Conservation (phyloP, 176 grass and related monocot genomes). For the Thalia dealbata region DNA sequence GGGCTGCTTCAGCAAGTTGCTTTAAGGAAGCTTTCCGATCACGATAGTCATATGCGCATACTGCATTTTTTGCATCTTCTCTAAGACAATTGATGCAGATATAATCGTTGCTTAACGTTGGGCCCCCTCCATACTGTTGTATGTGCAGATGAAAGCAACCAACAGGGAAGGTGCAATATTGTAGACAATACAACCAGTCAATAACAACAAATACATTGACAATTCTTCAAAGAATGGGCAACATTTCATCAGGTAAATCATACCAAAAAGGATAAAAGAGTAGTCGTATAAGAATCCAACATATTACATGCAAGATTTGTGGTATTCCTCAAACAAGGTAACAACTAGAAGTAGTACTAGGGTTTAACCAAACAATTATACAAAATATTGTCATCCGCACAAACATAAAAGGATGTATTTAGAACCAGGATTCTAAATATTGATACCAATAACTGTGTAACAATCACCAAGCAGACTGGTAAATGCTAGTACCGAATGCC, state of each 20-base stretch:
- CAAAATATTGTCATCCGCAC: too few relatives aligned
- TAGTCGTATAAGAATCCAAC: not conserved
- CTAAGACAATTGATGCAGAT: constrained; percentile 68
- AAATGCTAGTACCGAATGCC: too few relatives aligned
- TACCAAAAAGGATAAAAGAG: not conserved
- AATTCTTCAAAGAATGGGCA: not conserved
- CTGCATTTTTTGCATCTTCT: constrained; percentile 67
- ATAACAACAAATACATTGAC: not conserved
- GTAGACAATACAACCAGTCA: not conserved
- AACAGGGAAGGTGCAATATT: not conserved
- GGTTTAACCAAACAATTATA: too few relatives aligned
- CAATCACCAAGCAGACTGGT: too few relatives aligned
- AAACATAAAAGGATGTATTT: too few relatives aligned
- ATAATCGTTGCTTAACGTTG: constrained; percentile 55
- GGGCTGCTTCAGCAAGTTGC: constrained; percentile 72
- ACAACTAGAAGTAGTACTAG: not conserved
- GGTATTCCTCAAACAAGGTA: not conserved
- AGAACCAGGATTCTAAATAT: too few relatives aligned
- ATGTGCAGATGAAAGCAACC: constrained; percentile 5
- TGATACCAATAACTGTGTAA: too few relatives aligned
- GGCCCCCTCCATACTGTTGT: constrained; percentile 77
- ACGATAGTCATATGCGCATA: constrained; percentile 76
- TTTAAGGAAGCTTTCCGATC: constrained; percentile 83
- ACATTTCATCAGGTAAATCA: not conserved
- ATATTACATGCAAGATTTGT: not conserved